Conservation (phyloP, 257 asterid species). For the Voacanga thouarsii region DNA sequence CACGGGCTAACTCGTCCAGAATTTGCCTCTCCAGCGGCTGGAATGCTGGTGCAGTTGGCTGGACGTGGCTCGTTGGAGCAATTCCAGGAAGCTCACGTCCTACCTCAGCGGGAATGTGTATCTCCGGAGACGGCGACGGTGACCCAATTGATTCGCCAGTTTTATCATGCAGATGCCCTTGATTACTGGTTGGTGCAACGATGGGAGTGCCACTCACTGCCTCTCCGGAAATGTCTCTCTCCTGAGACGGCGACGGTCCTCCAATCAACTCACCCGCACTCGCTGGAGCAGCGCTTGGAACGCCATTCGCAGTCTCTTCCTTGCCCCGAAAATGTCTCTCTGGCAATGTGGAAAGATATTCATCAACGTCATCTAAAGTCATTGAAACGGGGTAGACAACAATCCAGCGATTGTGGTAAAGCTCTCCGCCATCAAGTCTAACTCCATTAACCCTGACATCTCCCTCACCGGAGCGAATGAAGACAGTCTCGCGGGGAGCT, state of each 20-base stretch:
- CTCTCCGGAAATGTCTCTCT: not conserved
- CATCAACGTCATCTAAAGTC: constrained; percentile 45
- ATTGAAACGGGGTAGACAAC: constrained; percentile 42
- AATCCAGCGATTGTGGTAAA: constrained; percentile 64
- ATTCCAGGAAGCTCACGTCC: not conserved
- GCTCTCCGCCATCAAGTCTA: constrained; percentile 39
- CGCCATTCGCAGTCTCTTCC: not conserved
- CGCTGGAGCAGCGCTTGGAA: not conserved
- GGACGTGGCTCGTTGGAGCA: not conserved
- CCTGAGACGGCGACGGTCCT: constrained; percentile 23
- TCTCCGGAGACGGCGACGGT: constrained; percentile 9
- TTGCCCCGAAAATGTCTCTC: not conserved
- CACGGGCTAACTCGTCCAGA: not conserved
- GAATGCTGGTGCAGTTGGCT: not conserved
- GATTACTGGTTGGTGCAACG: not conserved
- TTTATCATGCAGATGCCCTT: not conserved
- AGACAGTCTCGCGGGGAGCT: constrained; percentile 43
- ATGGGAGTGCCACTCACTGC: not conserved
- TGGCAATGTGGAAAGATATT: constrained; percentile 16
- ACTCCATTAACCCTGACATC: constrained; percentile 47
- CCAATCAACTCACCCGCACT: not conserved
- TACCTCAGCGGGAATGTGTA: not conserved
- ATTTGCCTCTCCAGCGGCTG: not conserved
- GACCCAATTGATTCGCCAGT: not conserved
- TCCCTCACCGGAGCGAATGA: constrained; percentile 30